phyloP scores from a whole-genome alignment of 2,329 filamentous ascomycete genomes.

The Fusarium albidum region DNA sequence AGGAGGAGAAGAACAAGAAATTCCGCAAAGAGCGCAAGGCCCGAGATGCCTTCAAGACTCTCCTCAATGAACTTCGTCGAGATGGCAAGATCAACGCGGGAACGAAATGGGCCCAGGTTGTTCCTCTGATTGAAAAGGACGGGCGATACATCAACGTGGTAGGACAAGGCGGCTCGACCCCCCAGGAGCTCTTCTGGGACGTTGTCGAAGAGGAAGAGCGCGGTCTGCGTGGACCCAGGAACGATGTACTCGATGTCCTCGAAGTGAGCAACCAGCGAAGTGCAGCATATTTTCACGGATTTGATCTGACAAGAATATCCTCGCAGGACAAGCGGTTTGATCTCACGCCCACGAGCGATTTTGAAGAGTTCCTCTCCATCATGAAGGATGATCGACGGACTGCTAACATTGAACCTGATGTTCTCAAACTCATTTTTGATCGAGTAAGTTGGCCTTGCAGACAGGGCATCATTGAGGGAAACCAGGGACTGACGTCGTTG shows the following conservation, averaged over 20 bases:
- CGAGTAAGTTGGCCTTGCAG: conserved; percentile 60
- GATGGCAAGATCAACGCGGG: conserved; percentile 87
- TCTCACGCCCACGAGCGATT: conserved; percentile 83
- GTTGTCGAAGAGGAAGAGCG: conserved; percentile 92
- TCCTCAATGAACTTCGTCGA: conserved; percentile 77
- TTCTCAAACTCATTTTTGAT: conserved; percentile 82
- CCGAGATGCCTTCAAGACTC: conserved; percentile 79
- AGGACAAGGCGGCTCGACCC: conserved; percentile 83
- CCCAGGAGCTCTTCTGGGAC: conserved; percentile 96
- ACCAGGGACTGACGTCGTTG: conserved; percentile 4
- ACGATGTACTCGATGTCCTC: conserved; percentile 86
- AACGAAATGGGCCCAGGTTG: conserved; percentile 87
- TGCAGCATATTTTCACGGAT: background rate
- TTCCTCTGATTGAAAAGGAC: conserved; percentile 79
- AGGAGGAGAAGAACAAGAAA: conserved; percentile 85
- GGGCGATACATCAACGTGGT: conserved; percentile 84
- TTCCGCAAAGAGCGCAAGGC: conserved; percentile 84
- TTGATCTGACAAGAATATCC: conserved; percentile 17
- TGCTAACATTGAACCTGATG: conserved; percentile 84
- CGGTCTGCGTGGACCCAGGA: conserved; percentile 80
- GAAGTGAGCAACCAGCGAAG: conserved; percentile 68
- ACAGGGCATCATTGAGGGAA: background rate
- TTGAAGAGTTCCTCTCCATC: conserved; percentile 85
- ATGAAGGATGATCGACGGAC: conserved; percentile 89
- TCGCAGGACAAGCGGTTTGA: conserved; percentile 88